Evolutionary conservation across 805 yeast species (phyloP).

Genomic region (Suhomyces prunicola): DNA sequence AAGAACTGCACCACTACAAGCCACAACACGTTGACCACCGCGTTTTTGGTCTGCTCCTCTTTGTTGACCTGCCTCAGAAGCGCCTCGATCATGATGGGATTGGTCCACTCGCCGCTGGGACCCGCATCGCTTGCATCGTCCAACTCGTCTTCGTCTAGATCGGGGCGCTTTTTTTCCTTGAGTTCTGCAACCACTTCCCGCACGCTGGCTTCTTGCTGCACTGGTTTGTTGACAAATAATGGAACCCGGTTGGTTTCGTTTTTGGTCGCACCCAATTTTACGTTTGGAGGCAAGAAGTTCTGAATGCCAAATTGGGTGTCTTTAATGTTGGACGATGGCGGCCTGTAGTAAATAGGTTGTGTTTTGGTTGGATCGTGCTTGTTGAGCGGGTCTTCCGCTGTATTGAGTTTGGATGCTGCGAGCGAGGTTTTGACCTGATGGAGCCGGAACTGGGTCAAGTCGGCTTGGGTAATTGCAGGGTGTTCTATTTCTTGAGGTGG

Average conservation of each 20-base stretch:
- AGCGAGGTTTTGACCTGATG: constrained; percentile 1
- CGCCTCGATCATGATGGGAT: constrained; percentile 45
- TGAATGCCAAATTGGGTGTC: constrained; percentile 26
- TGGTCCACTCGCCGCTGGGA: constrained; percentile 31
- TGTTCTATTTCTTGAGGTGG: not conserved
- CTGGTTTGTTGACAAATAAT: constrained; percentile 2
- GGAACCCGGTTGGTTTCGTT: constrained; percentile 3
- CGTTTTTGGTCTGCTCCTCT: constrained; percentile 32
- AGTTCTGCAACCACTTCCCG: not conserved
- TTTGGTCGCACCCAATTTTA: not conserved
- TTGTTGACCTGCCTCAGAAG: constrained; percentile 42
- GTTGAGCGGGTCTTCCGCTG: not conserved
- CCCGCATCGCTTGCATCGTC: constrained; percentile 1
- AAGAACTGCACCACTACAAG: constrained; percentile 28
- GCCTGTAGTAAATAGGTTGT: constrained; percentile 29
- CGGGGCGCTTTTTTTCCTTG: not conserved
- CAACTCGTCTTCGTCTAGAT: constrained; percentile 5
- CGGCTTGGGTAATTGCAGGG: not conserved
- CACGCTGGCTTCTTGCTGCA: not conserved
- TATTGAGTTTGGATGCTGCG: not conserved
- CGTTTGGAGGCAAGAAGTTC: constrained; percentile 24
- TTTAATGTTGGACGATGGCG: constrained; percentile 25
- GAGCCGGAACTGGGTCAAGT: constrained; percentile 2
- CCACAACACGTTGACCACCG: constrained; percentile 25
- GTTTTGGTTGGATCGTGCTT: constrained; percentile 4